These are phyloP conservation scores for Pilobolus umbonatus DNA, from an alignment of 192 early-diverging fungal genomes.

Conservation along the genomic window DNA sequence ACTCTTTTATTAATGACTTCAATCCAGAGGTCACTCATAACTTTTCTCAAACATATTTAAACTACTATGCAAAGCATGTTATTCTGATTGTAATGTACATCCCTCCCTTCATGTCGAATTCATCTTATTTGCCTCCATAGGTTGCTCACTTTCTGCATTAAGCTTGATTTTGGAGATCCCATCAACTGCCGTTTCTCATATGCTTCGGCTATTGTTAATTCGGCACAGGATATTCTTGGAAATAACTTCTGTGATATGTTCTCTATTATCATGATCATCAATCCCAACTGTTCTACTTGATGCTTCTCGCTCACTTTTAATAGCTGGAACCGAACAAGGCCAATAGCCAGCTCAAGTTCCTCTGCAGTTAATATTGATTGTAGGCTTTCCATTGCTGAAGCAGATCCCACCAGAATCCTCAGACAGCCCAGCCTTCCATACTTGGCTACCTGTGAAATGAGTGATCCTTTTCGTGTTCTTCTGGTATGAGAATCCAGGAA, in stretches of 20 bases:
- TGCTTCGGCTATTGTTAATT: too few species aligned
- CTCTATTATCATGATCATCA: constrained; percentile 11
- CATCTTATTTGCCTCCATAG: constrained; percentile 7
- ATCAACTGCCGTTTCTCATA: too few species aligned
- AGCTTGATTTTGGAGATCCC: too few species aligned
- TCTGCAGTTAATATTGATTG: neutral
- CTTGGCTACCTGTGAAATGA: constrained; percentile 31
- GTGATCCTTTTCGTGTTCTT: constrained; percentile 11
- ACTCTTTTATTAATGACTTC: too few species aligned
- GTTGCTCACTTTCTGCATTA: constrained; percentile 4
- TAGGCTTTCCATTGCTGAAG: constrained; percentile 6
- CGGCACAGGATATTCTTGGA: neutral
- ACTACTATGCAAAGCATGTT: too few species aligned
- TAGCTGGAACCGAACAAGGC: constrained; percentile 12
- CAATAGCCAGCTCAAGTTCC: constrained; percentile 5
- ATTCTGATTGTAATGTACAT: too few species aligned
- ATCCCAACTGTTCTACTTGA: neutral
- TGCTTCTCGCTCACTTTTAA: neutral
- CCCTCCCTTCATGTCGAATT: too few species aligned
- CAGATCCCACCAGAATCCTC: constrained; percentile 7
- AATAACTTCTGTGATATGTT: neutral
- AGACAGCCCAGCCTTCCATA: constrained; percentile 23
- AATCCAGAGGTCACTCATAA: too few species aligned
- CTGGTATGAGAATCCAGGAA: constrained; percentile 19
- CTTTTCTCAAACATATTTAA: too few species aligned